These are phyloP conservation scores for Orobanche coerulescens DNA, from an alignment of 257 asterid genomes.

Conservation along the genomic window DNA sequence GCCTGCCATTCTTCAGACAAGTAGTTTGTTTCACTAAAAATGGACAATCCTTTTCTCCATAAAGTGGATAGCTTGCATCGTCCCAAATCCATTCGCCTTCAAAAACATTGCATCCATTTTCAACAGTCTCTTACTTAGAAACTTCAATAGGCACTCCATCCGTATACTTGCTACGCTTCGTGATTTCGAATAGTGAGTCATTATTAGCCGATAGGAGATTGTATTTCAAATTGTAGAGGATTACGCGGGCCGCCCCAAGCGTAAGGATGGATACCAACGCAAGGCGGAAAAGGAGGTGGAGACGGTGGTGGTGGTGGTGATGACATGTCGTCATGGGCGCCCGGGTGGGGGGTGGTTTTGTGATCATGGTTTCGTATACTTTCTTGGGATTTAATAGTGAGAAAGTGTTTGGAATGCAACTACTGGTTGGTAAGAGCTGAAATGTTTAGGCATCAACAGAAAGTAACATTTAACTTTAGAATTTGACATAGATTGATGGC, in stretches of 20 bases:
- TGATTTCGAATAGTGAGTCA: conserved; percentile 10
- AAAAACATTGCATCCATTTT: conserved; percentile 66
- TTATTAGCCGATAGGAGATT: conserved; percentile 23
- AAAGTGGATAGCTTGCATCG: conserved; percentile 55
- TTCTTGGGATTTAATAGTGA: conserved; percentile 43
- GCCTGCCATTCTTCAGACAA: conserved; percentile 71
- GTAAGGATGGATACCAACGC: conserved; percentile 48
- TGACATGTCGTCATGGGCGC: no score
- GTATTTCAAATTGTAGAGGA: conserved; percentile 44
- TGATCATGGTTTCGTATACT: conserved; percentile 19
- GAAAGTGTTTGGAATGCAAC: conserved; percentile 34
- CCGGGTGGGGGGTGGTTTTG: background rate
- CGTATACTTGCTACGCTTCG: conserved; percentile 12
- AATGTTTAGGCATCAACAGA: conserved; percentile 18
- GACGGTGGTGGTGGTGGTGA: conserved; percentile 27
- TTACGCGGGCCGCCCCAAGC: conserved; percentile 49
- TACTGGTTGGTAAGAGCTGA: conserved; percentile 54
- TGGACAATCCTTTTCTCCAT: conserved; percentile 59
- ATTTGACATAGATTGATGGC: background rate
- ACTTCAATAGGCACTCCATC: conserved; percentile 43
- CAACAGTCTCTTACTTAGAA: conserved; percentile 44
- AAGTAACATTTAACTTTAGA: background rate
- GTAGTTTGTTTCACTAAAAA: conserved; percentile 76
- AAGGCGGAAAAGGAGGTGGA: conserved; percentile 44
- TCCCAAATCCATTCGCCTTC: conserved; percentile 79